A percentile compares a stretch with the other conserved stretches of the same genome.
Evolutionary conservation across 805 yeast species (phyloP).

Genomic region (Kregervanrija fluxuum): DNA sequence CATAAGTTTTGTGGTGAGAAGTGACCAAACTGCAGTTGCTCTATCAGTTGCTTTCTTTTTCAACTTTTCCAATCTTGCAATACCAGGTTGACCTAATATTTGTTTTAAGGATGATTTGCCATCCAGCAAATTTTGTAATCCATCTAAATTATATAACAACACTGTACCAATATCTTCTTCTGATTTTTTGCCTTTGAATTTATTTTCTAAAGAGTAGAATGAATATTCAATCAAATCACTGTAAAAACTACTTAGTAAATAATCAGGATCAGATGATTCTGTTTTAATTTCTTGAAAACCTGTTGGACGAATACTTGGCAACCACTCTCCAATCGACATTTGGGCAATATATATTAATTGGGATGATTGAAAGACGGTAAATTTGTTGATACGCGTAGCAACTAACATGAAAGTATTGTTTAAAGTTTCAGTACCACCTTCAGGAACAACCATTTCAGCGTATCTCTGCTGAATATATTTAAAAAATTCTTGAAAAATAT

Average conservation of each 20-base stretch:
- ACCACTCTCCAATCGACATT: constrained; percentile 64
- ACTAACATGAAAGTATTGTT: constrained; percentile 47
- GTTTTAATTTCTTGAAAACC: constrained; percentile 59
- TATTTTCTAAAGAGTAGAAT: constrained; percentile 54
- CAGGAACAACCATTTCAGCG: constrained; percentile 48
- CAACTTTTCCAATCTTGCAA: constrained; percentile 56
- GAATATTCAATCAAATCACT: constrained; percentile 77
- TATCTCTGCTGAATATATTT: constrained; percentile 44
- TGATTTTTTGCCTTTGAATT: constrained; percentile 37
- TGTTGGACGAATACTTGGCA: constrained; percentile 53
- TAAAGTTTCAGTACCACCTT: constrained; percentile 32
- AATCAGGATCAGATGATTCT: constrained; percentile 36
- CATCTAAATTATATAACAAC: constrained; percentile 60
- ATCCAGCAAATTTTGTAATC: constrained; percentile 67
- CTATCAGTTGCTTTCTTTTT: constrained; percentile 67
- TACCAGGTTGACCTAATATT: constrained; percentile 53
- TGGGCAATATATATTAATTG: constrained; percentile 41
- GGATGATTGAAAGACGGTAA: constrained; percentile 55
- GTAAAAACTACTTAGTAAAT: constrained; percentile 55
- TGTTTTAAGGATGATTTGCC: constrained; percentile 39
- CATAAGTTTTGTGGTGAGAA: constrained; percentile 67
- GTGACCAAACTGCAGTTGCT: constrained; percentile 75
- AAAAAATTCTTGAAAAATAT: constrained; percentile 47
- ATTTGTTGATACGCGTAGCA: constrained; percentile 56
- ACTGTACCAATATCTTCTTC: constrained; percentile 59